Conservation (phyloP, 768 basidiomycete species). For the Amanita thiersii region DNA sequence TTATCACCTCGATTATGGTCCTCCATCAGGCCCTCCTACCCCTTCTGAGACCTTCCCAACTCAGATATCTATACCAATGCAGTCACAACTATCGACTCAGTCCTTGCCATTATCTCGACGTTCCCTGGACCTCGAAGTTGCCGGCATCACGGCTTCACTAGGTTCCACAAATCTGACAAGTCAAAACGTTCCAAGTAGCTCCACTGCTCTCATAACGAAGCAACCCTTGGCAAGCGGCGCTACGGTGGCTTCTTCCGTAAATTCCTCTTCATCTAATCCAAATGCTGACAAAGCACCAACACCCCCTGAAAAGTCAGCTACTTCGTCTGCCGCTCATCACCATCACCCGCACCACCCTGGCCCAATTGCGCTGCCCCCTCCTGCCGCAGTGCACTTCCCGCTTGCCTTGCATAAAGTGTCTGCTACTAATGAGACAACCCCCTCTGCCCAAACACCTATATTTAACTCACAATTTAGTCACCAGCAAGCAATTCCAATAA, state of each 20-base stretch:
- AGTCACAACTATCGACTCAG: not conserved
- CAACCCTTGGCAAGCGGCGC: not conserved
- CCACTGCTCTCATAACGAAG: not conserved
- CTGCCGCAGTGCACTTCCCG: constrained; percentile 36
- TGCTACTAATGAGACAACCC: constrained; percentile 14
- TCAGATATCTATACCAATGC: not conserved
- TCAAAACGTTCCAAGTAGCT: not conserved
- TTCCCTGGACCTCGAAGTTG: constrained; percentile 4
- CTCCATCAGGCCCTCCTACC: constrained; percentile 23
- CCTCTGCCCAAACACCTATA: constrained; percentile 19
- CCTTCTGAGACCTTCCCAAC: not conserved
- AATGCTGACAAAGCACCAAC: constrained; percentile 5
- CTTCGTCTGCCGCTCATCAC: constrained; percentile 7
- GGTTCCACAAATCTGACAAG: not conserved
- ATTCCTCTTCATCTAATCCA: constrained; percentile 4
- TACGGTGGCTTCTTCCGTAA: not conserved
- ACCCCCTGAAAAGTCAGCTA: constrained; percentile 2
- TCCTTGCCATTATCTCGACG: not conserved
- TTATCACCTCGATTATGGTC: constrained; percentile 11
- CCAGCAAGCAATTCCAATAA: constrained; percentile 34
- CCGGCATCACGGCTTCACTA: constrained; percentile 9
- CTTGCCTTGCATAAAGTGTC: constrained; percentile 7
- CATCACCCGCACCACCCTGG: constrained; percentile 51
- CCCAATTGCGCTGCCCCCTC: constrained; percentile 61
- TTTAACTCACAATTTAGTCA: constrained; percentile 24